Evolutionary conservation across 148 eudicot species (phyloP).

Genomic region (Fallopia convolvulus): DNA sequence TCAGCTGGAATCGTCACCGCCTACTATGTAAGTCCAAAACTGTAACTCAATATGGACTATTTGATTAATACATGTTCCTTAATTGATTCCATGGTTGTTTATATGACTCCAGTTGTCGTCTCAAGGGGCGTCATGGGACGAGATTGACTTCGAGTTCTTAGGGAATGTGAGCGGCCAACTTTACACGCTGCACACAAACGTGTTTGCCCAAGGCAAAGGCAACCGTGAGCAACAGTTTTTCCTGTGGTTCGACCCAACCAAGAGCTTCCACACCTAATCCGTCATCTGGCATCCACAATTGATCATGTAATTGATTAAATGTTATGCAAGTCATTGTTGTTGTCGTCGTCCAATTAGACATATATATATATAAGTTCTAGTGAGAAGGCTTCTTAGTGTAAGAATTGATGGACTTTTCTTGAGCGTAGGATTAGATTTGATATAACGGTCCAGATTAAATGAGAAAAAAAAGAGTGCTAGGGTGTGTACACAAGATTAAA

Average conservation of each 20-base stretch:
- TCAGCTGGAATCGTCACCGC: neutral
- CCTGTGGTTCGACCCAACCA: neutral
- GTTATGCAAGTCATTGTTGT: too few species aligned
- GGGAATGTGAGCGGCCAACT: neutral
- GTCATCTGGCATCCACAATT: neutral
- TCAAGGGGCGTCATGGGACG: neutral
- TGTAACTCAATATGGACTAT: neutral
- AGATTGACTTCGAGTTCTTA: neutral
- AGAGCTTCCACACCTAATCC: neutral
- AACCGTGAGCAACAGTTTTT: neutral
- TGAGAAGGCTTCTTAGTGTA: too few species aligned
- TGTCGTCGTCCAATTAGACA: too few species aligned
- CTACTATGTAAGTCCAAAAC: neutral
- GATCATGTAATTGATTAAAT: neutral
- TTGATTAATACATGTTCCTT: neutral
- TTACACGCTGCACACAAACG: neutral
- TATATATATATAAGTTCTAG: too few species aligned
- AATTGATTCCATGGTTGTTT: neutral
- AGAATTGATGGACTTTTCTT: too few species aligned
- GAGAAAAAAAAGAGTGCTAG: too few species aligned
- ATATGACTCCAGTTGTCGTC: neutral
- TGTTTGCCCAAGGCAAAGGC: neutral
- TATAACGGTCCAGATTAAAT: neutral
- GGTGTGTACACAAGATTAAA: too few species aligned
- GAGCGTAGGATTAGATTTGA: too few species aligned